These are phyloP conservation scores for Collariella sp. DNA, from an alignment of 495 filamentous ascomycete species.

Conservation along the genomic window DNA sequence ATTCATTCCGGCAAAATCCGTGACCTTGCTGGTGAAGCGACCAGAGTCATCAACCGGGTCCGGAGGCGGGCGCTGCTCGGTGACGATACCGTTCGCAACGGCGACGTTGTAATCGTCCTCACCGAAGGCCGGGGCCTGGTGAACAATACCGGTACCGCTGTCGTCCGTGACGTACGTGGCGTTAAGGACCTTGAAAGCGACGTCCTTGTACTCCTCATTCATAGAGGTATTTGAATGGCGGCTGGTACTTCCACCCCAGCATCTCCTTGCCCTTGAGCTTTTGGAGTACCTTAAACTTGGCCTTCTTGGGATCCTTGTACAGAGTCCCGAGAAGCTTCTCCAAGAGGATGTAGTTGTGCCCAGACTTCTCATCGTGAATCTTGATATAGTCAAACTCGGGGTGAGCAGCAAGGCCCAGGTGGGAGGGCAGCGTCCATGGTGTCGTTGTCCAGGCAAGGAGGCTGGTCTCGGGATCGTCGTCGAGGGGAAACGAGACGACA, in stretches of 20 bases:
- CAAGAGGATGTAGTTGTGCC: constrained; percentile 79
- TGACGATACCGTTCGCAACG: constrained; percentile 67
- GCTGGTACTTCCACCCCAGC: constrained; percentile 86
- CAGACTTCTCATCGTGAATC: constrained; percentile 71
- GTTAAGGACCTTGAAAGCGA: constrained; percentile 83
- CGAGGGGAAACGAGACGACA: constrained; percentile 77
- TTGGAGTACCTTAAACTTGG: constrained; percentile 81
- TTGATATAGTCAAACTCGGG: constrained; percentile 93
- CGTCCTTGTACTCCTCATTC: constrained; percentile 91
- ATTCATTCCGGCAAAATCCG: constrained; percentile 79
- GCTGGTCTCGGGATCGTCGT: constrained; percentile 64
- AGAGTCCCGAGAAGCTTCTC: constrained; percentile 77
- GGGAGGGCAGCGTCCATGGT: constrained; percentile 89
- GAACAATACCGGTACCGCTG: constrained; percentile 90
- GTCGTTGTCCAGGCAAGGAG: constrained; percentile 93
- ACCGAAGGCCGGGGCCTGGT: constrained; percentile 91
- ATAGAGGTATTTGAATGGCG: constrained; percentile 88
- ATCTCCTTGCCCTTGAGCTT: constrained; percentile 80
- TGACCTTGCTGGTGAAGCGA: constrained; percentile 68
- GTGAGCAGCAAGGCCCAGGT: constrained; percentile 71
- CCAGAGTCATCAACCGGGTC: constrained; percentile 85
- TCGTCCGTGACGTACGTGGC: constrained; percentile 87
- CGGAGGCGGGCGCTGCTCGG: constrained; percentile 65
- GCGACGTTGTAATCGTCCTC: constrained; percentile 94
- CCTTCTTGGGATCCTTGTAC: constrained; percentile 97